These are phyloP conservation scores for Trichophyton rubrum DNA, from an alignment of 2,329 filamentous ascomycete genomes.

Conservation along the genomic window DNA sequence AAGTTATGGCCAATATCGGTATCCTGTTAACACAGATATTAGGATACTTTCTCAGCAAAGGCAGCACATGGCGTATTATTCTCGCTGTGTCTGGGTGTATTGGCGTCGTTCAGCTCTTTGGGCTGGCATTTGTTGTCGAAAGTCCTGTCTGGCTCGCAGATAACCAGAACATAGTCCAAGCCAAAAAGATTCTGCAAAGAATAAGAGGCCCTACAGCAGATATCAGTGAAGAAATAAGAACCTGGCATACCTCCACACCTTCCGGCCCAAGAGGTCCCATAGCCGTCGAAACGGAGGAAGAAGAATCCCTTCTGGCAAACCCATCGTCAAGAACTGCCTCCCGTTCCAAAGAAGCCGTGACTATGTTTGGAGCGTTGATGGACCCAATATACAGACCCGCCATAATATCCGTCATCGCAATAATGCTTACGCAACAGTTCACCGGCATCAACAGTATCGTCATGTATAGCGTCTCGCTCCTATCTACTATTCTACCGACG, in stretches of 20 bases:
- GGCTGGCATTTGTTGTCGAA: slow-evolving; percentile 67
- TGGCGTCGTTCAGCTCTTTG: slow-evolving; percentile 53
- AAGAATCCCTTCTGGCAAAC: slow-evolving; percentile 52
- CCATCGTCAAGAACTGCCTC: slow-evolving; percentile 52
- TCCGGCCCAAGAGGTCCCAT: not conserved
- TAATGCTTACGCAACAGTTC: slow-evolving; percentile 88
- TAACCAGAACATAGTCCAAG: slow-evolving; percentile 47
- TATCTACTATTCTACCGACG: slow-evolving; percentile 66
- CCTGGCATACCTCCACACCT: slow-evolving; percentile 38
- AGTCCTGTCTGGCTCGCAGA: slow-evolving; percentile 77
- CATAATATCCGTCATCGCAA: slow-evolving; percentile 70
- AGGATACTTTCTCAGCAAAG: slow-evolving; percentile 76
- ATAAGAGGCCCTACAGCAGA: slow-evolving; percentile 59
- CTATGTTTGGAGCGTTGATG: slow-evolving; percentile 52
- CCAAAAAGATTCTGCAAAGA: slow-evolving; percentile 56
- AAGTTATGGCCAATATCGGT: slow-evolving; percentile 85
- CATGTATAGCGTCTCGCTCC: slow-evolving; percentile 92
- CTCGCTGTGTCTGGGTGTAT: slow-evolving; percentile 60
- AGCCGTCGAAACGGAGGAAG: slow-evolving; percentile 37
- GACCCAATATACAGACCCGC: slow-evolving; percentile 58
- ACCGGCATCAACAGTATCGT: slow-evolving; percentile 94
- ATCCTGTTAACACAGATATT: slow-evolving; percentile 73
- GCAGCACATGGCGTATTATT: slow-evolving; percentile 69
- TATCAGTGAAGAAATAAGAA: slow-evolving; percentile 59
- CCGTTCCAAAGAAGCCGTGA: slow-evolving; percentile 49